Percentiles rank a stretch among this genome's conserved stretches.
Evolutionary conservation across 23 red algal genomes (phyloP).

Genomic region (Cyanidioschyzon merolae): DNA sequence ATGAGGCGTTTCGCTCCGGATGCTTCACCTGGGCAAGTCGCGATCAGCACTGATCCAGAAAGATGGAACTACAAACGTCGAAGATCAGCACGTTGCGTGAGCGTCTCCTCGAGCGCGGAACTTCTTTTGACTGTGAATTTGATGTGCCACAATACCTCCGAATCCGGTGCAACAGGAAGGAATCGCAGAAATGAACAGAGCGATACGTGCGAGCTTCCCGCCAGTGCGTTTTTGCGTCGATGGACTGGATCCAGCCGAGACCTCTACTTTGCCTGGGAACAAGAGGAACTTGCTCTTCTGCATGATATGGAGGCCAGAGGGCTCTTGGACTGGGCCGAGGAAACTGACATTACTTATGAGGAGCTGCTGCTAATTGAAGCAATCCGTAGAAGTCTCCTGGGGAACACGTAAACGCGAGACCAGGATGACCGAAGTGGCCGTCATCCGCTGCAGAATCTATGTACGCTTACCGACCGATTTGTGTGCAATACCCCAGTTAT

Average conservation of each 20-base stretch:
- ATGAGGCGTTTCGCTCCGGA: no score
- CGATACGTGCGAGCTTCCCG: background rate
- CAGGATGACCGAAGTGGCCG: no score
- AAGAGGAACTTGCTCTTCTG: background rate
- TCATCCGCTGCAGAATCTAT: no score
- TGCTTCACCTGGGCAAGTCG: no score
- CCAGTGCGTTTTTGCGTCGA: background rate
- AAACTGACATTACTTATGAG: background rate
- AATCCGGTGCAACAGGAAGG: background rate
- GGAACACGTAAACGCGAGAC: background rate
- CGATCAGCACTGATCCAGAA: background rate
- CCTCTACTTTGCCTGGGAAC: background rate
- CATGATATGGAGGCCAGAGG: background rate
- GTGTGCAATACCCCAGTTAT: no score
- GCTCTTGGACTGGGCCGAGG: background rate
- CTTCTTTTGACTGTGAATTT: background rate
- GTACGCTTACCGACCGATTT: no score
- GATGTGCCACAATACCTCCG: background rate
- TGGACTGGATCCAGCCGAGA: background rate
- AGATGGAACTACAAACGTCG: background rate
- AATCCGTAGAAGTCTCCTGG: background rate
- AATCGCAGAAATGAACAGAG: background rate
- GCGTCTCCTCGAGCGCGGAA: background rate
- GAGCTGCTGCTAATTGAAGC: slow-evolving; percentile 12
- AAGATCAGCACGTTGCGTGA: background rate